Evolutionary conservation across 2,329 filamentous ascomycete genomes (phyloP).

Genomic region (Ophiostoma pallidulum): DNA sequence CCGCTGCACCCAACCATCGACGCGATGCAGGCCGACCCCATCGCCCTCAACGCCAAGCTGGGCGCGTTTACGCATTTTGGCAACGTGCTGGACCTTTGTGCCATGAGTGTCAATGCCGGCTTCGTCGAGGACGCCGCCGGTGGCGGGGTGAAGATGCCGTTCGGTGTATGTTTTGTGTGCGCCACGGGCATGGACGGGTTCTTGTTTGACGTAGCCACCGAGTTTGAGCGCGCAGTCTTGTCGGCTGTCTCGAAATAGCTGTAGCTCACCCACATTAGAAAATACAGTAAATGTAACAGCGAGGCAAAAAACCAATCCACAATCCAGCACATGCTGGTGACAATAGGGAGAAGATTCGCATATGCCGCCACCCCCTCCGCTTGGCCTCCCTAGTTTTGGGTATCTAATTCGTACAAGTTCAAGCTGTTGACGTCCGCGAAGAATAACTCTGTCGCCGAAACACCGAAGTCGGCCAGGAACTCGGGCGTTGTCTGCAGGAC

Average conservation of each 20-base stretch:
- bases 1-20: conserved; percentile 35
- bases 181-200: conserved; percentile 31
- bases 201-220: conserved; percentile 26
- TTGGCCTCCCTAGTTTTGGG: not conserved
- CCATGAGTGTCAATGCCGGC: conserved; percentile 38
- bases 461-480: conserved; percentile 2
- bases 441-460: conserved; percentile 1
- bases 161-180: conserved; percentile 34
- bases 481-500: conserved; percentile 2
- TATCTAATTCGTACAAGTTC: not conserved
- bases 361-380: too few relatives aligned
- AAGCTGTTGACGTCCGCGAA: conserved; percentile 26
- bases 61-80: conserved; percentile 44
- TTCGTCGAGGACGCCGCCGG: conserved; percentile 22
- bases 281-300: too few relatives aligned
- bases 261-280: too few relatives aligned
- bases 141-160: too few relatives aligned
- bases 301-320: too few relatives aligned
- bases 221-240: conserved; percentile 18
- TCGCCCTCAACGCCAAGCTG: conserved; percentile 38
- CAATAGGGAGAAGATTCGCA: too few relatives aligned
- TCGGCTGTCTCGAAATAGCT: not conserved
- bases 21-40: conserved; percentile 39
- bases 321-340: too few relatives aligned
- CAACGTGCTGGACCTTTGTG: conserved; percentile 47